Base-by-base conservation (phyloP, 1,284 basidiomycete species). In the Singerocomus inundabilis region DNA sequence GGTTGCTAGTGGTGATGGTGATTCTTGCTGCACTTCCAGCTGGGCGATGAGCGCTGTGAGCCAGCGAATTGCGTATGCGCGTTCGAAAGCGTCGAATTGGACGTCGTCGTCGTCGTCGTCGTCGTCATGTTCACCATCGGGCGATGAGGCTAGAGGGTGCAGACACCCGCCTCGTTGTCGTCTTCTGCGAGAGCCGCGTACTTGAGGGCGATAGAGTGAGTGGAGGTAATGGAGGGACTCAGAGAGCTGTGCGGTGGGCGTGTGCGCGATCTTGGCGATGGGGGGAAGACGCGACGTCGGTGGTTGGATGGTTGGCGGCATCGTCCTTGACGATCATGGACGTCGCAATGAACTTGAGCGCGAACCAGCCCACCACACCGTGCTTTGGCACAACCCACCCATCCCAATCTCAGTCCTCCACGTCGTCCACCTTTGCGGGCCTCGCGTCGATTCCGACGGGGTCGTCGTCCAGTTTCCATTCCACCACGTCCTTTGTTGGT, bases 51-150 rank as follows among this genome's bases (percentile, higher is more conserved):
- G 73, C 2, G 77, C 67, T 2, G 79, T 85, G 18, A 92, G 73
- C 88, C 88, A 92, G 50, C 78, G 78, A 12, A 88, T 75, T 0
- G 84, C 74, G 56, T 85, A 83, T 0, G 77, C 65, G 10, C 84
- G 77, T 64, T 91, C 89, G 63, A 87, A 91, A 0, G 71, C 57
- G 61, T 90, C 88, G 0, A 68, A 60, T 33, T 72, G 70, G 21
- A 74, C 54, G 1, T 51, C 33, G 16, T 52, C 39, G 10, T 36
- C 37, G 37, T 36, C 37, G 37, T 45, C 29, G 21, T 39, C 32
- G 30, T 18, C 35, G 21, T 21, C 21, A 21, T 21, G 21, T 21
- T 21, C 21, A 21, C 21, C 21, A 40, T 6, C 18, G 26, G 11
- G 35, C 32, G 35, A 33, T 10, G 32, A 24, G 11, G 3, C 7